A percentile compares a stretch with the other conserved stretches of the same genome.
phyloP scores from a whole-genome alignment of 192 early-diverging fungal species.

The Spizellomyces sp. region DNA sequence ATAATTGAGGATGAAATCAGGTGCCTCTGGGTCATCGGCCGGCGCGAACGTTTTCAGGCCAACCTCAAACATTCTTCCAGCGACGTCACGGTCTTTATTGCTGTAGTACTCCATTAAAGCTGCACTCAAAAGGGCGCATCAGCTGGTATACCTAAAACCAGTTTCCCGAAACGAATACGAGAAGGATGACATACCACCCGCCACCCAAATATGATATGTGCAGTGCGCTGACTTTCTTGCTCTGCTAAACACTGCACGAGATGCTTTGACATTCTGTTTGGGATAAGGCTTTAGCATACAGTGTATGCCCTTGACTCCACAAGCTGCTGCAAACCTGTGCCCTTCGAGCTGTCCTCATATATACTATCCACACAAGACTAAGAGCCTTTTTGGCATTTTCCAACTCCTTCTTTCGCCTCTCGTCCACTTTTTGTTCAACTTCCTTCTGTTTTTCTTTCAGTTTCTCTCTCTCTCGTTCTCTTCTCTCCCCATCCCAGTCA shows the following conservation, averaged over 20 bases:
- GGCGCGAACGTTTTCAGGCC: conserved; percentile 73
- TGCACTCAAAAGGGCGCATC: not conserved
- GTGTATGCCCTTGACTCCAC: conserved; percentile 10
- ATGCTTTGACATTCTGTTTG: conserved; percentile 65
- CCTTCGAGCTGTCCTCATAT: conserved; percentile 80
- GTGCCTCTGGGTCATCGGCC: conserved; percentile 60
- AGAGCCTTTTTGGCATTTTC: conserved; percentile 59
- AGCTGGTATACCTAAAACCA: not conserved
- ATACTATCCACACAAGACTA: conserved; percentile 82
- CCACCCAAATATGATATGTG: conserved; percentile 87
- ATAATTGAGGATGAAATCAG: conserved; percentile 74
- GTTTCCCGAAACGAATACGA: not conserved
- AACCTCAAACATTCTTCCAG: conserved; percentile 89
- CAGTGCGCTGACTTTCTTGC: conserved; percentile 73
- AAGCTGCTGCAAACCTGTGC: conserved; percentile 60
- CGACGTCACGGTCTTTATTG: conserved; percentile 80
- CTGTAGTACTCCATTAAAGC: conserved; percentile 93
- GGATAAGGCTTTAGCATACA: not conserved
- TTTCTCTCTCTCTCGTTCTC: conserved; percentile 54
- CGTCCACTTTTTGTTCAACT: conserved; percentile 60
- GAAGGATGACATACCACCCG: conserved; percentile 54
- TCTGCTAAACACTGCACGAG: conserved; percentile 74
- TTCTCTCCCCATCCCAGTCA: conserved; percentile 54
- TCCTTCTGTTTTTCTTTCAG: conserved; percentile 63
- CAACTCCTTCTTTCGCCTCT: conserved; percentile 53